Conservation (phyloP, 2,329 filamentous ascomycete species). For the Drechslera avenae region DNA sequence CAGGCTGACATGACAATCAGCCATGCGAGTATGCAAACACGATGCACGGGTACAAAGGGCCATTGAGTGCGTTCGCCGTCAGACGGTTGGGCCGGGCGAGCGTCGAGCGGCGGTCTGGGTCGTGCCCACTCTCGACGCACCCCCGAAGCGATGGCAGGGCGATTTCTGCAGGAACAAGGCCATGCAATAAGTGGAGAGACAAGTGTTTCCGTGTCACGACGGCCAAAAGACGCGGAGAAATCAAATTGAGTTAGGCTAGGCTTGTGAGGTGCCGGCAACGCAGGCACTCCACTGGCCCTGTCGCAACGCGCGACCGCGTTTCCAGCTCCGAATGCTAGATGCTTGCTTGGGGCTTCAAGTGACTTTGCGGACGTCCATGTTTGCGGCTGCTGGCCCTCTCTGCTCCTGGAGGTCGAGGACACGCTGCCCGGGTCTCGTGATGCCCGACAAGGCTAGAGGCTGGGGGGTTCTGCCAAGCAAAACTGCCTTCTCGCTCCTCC, state of each 20-base stretch:
- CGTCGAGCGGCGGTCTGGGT: constrained; percentile 23
- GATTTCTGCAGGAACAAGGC: constrained; percentile 28
- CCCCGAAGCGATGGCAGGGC: constrained; percentile 6
- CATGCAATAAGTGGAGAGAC: constrained; percentile 49
- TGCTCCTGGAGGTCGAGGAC: constrained; percentile 21
- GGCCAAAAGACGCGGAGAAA: constrained; percentile 40
- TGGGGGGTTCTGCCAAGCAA: constrained; percentile 11
- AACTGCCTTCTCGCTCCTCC: constrained; percentile 19
- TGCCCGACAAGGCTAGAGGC: constrained; percentile 23
- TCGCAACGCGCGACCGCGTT: constrained; percentile 34
- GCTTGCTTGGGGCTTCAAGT: background rate
- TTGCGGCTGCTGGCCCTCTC: constrained; percentile 4
- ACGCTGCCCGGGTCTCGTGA: constrained; percentile 17
- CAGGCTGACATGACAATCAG: too few relatives aligned
- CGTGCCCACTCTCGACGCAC: constrained; percentile 19
- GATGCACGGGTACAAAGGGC: background rate
- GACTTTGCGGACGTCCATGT: constrained; percentile 4
- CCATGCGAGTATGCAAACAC: too few relatives aligned
- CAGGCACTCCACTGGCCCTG: constrained; percentile 45
- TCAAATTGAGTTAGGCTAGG: constrained; percentile 44
- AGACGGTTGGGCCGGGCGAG: constrained; percentile 24
- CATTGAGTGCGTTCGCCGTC: constrained; percentile 10
- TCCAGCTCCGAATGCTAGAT: constrained; percentile 5
- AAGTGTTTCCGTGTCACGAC: constrained; percentile 45
- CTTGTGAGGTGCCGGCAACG: constrained; percentile 42